These are phyloP conservation scores for Nitzschia sp. DNA, from an alignment of 108 stramenopile genomes.

Conservation along the genomic window DNA sequence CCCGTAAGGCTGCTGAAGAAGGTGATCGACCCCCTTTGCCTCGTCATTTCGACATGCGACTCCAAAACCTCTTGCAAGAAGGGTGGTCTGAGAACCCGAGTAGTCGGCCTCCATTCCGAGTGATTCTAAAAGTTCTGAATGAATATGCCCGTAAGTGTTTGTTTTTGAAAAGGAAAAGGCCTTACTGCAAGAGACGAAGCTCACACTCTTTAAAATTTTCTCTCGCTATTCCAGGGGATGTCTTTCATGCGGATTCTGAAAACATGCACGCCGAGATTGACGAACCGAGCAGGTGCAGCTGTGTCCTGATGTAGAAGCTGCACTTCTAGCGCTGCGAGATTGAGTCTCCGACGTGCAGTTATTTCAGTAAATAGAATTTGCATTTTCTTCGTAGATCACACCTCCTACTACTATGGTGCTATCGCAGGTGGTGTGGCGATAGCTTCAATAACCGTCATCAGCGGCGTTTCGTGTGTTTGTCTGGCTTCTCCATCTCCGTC, in stretches of 20 bases:
- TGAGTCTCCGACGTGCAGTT: no score
- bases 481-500: no score
- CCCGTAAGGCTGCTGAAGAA: slow-evolving; percentile 67
- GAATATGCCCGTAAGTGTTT: slow-evolving; percentile 39
- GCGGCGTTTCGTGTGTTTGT: no score
- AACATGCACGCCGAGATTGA: neutral
- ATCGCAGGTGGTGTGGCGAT: no score
- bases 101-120: slow-evolving; percentile 67
- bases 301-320: slow-evolving; percentile 13
- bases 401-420: no score
- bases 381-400: no score
- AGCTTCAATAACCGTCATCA: no score
- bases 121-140: slow-evolving; percentile 54
- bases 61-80: slow-evolving; percentile 63
- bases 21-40: slow-evolving; percentile 82
- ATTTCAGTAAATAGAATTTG: no score
- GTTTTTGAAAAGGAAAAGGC: no score
- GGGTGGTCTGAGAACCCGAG: slow-evolving; percentile 86
- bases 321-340: no score
- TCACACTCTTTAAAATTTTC: neutral
- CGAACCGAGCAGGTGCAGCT: slow-evolving; percentile 12
- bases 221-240: slow-evolving; percentile 14
- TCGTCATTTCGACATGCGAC: slow-evolving; percentile 60
- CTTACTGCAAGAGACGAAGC: no score
- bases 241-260: slow-evolving; percentile 24